Evolutionary conservation across 139 green algal genomes (phyloP).

Genomic region (Chlamydomonas sphaeroides): DNA sequence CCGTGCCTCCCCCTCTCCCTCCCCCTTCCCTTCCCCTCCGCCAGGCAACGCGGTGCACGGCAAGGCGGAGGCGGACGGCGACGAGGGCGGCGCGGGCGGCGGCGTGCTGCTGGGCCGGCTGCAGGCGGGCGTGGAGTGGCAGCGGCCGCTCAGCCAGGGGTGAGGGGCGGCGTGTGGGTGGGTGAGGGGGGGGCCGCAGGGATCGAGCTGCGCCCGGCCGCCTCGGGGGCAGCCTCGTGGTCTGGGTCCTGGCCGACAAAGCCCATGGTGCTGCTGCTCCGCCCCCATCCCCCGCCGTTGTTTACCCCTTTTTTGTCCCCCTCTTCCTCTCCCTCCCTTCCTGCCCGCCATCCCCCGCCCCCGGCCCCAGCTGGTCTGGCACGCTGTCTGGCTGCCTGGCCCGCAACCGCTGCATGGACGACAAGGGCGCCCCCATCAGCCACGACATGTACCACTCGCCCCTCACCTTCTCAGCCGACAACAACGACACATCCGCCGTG

Average conservation of each 20-base stretch:
- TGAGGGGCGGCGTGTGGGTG: background rate
- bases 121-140: constrained; percentile 73
- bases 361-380: constrained; percentile 65
- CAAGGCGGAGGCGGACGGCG: constrained; percentile 30
- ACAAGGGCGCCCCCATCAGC: constrained; percentile 65
- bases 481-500: constrained; percentile 77
- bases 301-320: no score
- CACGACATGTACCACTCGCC: constrained; percentile 85
- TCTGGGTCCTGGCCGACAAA: no score
- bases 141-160: constrained; percentile 69
- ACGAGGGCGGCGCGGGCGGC: background rate
- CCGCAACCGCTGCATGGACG: constrained; percentile 79
- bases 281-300: no score
- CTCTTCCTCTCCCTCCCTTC: background rate
- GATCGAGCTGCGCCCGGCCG: no score
- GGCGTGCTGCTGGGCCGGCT: constrained; percentile 40
- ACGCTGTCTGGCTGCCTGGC: constrained; percentile 72
- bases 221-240: no score
- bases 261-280: no score
- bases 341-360: background rate
- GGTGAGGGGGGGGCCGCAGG: background rate
- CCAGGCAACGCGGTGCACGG: constrained; percentile 54
- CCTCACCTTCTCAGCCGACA: constrained; percentile 80
- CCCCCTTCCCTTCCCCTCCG: no score
- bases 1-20: no score